These are phyloP conservation scores for Silene latifolia DNA, from an alignment of 148 eudicot species.

Conservation along the genomic window DNA sequence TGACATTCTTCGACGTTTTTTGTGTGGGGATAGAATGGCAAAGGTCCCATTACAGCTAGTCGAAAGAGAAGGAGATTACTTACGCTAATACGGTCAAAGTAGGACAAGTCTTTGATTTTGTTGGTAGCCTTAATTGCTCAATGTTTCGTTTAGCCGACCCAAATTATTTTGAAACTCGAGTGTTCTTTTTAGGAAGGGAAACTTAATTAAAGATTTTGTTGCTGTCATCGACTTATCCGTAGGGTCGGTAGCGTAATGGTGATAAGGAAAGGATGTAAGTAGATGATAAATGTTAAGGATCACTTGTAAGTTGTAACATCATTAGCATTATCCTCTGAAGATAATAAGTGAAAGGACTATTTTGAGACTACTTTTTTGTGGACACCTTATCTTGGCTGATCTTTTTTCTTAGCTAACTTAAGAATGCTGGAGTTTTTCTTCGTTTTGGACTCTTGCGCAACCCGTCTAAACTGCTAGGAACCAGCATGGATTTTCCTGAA, in stretches of 20 bases:
- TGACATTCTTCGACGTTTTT: conserved; percentile 14
- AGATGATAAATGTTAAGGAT: conserved; percentile 11
- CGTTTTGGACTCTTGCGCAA: neutral
- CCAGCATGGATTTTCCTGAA: neutral
- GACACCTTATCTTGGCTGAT: conserved; percentile 16
- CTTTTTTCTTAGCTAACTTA: neutral
- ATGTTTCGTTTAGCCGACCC: neutral
- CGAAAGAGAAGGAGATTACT: conserved; percentile 3
- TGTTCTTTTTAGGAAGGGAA: neutral
- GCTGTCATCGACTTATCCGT: neutral
- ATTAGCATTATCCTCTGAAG: conserved; percentile 21
- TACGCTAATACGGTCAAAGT: neutral
- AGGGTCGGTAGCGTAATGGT: neutral
- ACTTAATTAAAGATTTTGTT: neutral
- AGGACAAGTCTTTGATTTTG: neutral
- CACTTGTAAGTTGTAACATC: conserved; percentile 1
- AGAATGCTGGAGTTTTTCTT: conserved; percentile 5
- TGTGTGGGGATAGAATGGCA: neutral
- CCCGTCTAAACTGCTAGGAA: neutral
- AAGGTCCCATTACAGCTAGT: conserved; percentile 24
- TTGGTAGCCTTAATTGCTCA: neutral
- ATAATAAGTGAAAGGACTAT: conserved; percentile 11
- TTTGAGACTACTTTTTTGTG: conserved; percentile 13
- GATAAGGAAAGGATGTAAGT: conserved; percentile 16
- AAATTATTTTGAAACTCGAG: neutral